Conservation (phyloP, 2,329 filamentous ascomycete species). For the Trichophyton simii region DNA sequence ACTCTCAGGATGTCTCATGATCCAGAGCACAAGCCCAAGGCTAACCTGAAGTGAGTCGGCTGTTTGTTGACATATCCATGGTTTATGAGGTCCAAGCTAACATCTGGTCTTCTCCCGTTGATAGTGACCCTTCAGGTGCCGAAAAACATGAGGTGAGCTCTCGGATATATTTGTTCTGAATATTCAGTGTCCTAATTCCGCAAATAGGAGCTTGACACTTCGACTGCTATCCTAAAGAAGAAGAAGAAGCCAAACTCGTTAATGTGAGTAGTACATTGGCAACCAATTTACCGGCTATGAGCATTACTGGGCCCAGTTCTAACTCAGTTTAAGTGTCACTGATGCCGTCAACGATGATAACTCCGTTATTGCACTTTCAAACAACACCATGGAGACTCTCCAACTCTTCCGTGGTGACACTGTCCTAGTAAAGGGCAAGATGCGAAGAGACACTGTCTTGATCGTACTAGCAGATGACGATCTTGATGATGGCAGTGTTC, state of each 20-base stretch:
- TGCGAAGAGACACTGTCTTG: constrained; percentile 96
- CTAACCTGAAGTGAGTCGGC: constrained; percentile 61
- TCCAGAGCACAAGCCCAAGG: constrained; percentile 53
- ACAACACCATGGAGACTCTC: constrained; percentile 96
- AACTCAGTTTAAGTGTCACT: constrained; percentile 59
- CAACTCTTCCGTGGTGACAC: constrained; percentile 98
- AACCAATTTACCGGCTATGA: neutral
- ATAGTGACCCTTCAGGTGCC: constrained; percentile 76
- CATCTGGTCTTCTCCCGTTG: constrained; percentile 6
- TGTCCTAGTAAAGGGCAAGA: constrained; percentile 96
- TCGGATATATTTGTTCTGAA: constrained; percentile 12
- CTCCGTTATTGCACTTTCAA: constrained; percentile 95
- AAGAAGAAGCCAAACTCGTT: constrained; percentile 99
- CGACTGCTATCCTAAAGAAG: constrained; percentile 97
- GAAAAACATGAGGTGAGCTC: constrained; percentile 67
- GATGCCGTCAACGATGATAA: constrained; percentile 99
- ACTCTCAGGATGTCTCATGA: constrained; percentile 56
- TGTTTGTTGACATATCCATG: constrained; percentile 7
- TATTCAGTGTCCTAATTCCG: constrained; percentile 15
- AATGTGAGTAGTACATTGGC: constrained; percentile 51
- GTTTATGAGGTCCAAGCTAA: constrained; percentile 8
- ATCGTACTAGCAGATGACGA: constrained; percentile 97
- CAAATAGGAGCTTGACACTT: constrained; percentile 67
- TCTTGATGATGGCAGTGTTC: constrained; percentile 88
- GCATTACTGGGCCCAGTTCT: constrained; percentile 16